Evolutionary conservation across 2,329 filamentous ascomycete genomes (phyloP).

Genomic region (Colletotrichum kahawae): DNA sequence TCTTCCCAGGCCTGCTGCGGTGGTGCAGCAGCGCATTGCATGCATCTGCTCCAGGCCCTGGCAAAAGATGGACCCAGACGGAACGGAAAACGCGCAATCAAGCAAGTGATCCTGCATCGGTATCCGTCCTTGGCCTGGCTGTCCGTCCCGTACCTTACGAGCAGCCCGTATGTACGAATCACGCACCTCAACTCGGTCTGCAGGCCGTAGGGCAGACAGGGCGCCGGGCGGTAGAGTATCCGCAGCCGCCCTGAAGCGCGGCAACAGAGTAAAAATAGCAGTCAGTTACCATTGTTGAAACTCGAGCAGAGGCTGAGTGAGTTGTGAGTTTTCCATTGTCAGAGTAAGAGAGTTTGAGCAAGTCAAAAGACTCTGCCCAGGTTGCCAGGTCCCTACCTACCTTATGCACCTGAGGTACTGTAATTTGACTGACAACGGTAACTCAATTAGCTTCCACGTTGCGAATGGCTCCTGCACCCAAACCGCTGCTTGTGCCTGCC

Average conservation of each 20-base stretch:
- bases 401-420: not conserved
- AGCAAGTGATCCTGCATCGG: not conserved
- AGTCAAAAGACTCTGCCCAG: not conserved
- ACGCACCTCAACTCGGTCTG: not conserved
- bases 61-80: conserved; percentile 5
- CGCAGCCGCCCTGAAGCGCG: not conserved
- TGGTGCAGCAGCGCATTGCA: not conserved
- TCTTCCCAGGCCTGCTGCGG: not conserved
- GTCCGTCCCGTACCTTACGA: not conserved
- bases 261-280: not conserved
- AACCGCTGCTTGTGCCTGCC: not conserved
- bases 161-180: not conserved
- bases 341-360: not conserved
- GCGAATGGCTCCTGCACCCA: not conserved
- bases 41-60: not conserved
- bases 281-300: not conserved
- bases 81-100: conserved; percentile 7
- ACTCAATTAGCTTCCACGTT: not conserved
- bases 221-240: not conserved
- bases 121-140: not conserved
- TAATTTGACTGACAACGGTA: not conserved
- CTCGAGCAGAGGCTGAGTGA: not conserved
- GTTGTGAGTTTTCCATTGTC: not conserved
- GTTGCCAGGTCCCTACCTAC: not conserved
- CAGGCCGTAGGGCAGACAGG: not conserved